Evolutionary conservation across 192 early-diverging fungal species (phyloP), one percentile per base, ranked within the genome.

Genomic region (Obelidium mucronatum): DNA sequence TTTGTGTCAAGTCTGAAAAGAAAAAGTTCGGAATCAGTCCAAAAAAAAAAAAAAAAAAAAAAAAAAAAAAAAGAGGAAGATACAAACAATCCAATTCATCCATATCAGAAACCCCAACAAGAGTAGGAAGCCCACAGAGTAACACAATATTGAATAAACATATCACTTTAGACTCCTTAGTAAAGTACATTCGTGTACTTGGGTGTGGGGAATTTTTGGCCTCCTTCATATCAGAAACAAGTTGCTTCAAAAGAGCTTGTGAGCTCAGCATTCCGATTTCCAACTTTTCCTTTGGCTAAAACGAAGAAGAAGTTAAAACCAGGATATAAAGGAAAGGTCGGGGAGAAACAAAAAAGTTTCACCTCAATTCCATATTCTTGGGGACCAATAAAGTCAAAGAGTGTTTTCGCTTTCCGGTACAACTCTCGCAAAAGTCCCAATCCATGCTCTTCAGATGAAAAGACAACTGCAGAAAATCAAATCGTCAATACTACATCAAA

Each of bases 381-480:
- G 6, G 94, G 94, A 2, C 93, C 92, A 51, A 99, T 92, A 84
- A 95, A 94, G 80, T 99, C 95, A 86, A 97, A 97, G 56, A 99
- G 78, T 26, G 86, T 83, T 72, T 95, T 96, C 52, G 95, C 90
- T 52, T 91, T 89, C 52, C 88, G 80, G 84, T 94, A 99, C 2
- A 99, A 84, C 39, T 90, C 85, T 26, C 86, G 85, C 39, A 93
- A 79, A 30, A 87, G 78, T 60, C 89, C 85, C 76, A 66, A 37
- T 30, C 75, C 75, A 40, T 82, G 60, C 31, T 74, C 36, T 1
- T 59, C 33, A 17, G 67, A 62, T 26, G 58, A n/a, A 42, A 74
- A 80, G 19, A 83, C 44, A 42, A 73, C 68, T 77, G 71, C 33
- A 39, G 31, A 48, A 74, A 69, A 34, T n/a, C 48, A 63, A 35